Conservation (phyloP, 1,284 basidiomycete species). For the Cutaneotrichosporon arboriforme region DNA sequence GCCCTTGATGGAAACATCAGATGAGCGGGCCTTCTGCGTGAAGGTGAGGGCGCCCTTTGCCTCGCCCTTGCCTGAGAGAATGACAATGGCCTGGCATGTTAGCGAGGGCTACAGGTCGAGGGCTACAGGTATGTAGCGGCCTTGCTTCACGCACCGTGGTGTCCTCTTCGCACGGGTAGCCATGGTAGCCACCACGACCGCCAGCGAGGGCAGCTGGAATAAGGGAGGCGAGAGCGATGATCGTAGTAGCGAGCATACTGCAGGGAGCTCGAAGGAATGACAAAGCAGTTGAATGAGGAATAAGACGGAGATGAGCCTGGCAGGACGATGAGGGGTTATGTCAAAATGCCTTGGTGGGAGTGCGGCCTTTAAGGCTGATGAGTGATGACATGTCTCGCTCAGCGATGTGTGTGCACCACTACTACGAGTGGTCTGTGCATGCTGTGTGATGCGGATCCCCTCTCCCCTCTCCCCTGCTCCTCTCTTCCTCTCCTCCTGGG, state of each 20-base stretch:
- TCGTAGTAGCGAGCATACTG: not conserved
- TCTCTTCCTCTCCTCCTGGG: too few species aligned
- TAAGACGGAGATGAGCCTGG: not conserved
- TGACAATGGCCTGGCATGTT: conserved; percentile 5
- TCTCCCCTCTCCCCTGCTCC: too few species aligned
- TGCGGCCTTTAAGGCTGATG: too few species aligned
- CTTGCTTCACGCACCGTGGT: not conserved
- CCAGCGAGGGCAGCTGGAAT: not conserved
- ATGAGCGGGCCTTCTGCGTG: conserved; percentile 1
- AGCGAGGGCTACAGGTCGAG: not conserved
- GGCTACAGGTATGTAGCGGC: too few species aligned
- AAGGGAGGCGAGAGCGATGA: not conserved
- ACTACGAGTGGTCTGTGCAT: too few species aligned
- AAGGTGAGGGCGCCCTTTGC: conserved; percentile 13
- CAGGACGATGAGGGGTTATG: too few species aligned
- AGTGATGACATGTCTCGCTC: too few species aligned
- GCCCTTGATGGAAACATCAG: conserved; percentile 9
- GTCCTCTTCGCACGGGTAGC: conserved; percentile 1
- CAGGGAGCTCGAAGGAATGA: not conserved
- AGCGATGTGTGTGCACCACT: too few species aligned
- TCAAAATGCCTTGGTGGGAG: too few species aligned
- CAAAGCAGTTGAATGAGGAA: not conserved
- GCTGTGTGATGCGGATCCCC: too few species aligned
- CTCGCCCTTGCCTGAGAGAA: conserved; percentile 3
- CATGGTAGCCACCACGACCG: not conserved